These are phyloP conservation scores for Russula ochroleuca DNA, from an alignment of 768 basidiomycete species.

Conservation along the genomic window DNA sequence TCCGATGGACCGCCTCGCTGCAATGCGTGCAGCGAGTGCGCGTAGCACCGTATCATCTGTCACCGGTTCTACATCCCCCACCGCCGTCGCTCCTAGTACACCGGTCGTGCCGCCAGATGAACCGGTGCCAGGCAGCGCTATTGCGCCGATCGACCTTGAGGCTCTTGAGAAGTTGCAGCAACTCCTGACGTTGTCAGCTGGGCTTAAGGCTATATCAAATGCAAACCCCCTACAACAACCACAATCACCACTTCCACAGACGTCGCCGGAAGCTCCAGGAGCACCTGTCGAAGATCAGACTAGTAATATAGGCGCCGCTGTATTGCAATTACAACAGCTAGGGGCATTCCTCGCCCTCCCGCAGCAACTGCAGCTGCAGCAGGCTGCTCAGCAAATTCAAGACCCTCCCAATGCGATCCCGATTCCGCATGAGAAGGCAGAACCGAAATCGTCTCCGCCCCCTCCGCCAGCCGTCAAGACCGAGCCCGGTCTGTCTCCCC, in stretches of 20 bases:
- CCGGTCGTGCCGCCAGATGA: neutral
- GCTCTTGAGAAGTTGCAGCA: conserved; percentile 18
- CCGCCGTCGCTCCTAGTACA: neutral
- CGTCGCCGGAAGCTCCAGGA: neutral
- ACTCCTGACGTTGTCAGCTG: conserved; percentile 9
- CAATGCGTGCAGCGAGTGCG: conserved; percentile 5
- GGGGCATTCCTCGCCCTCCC: conserved; percentile 3
- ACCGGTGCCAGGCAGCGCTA: neutral
- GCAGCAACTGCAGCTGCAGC: neutral
- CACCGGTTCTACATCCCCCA: neutral
- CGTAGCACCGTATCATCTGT: neutral
- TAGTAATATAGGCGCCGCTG: neutral
- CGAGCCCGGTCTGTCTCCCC: neutral
- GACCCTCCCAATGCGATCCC: neutral
- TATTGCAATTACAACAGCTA: conserved; percentile 4
- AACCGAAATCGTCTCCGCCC: neutral
- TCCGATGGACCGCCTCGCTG: conserved; percentile 10
- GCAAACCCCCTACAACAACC: neutral
- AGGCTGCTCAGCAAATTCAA: neutral
- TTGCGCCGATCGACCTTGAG: conserved; percentile 13
- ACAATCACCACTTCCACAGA: neutral
- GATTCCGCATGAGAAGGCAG: neutral
- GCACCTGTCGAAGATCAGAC: neutral
- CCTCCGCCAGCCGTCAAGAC: neutral
- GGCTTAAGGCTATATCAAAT: neutral